phyloP scores from a whole-genome alignment of 2,329 filamentous ascomycete genomes.

The Botryotinia calthae region DNA sequence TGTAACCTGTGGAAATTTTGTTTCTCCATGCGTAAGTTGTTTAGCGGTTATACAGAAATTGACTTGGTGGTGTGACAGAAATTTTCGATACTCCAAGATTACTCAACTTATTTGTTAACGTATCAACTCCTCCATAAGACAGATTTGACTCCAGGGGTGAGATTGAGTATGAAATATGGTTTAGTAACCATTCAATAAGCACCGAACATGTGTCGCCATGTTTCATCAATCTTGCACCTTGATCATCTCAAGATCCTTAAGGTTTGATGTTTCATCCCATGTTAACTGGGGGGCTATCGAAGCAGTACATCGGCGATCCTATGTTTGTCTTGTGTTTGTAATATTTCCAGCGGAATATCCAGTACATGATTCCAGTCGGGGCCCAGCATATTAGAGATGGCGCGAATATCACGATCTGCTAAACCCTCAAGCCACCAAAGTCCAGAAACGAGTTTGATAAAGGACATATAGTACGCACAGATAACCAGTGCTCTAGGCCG shows the following conservation, averaged over 20 bases:
- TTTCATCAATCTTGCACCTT: neutral
- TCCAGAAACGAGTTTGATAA: slow-evolving; percentile 26
- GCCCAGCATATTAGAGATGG: slow-evolving; percentile 21
- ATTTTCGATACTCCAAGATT: neutral
- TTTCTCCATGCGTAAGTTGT: neutral
- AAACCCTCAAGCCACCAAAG: slow-evolving; percentile 31
- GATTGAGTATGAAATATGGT: neutral
- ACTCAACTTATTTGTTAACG: neutral
- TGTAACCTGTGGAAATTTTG: neutral
- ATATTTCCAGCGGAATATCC: slow-evolving; percentile 22
- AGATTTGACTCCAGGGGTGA: neutral
- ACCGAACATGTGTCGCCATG: neutral
- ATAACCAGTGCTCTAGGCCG: slow-evolving; percentile 28
- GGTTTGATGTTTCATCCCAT: neutral
- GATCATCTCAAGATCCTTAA: neutral
- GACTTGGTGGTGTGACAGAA: neutral
- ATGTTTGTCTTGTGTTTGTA: slow-evolving; percentile 14
- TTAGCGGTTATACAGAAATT: neutral
- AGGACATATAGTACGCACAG: slow-evolving; percentile 28
- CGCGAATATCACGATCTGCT: slow-evolving; percentile 25
- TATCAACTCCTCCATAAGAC: neutral
- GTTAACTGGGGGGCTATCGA: neutral
- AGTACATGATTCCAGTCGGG: slow-evolving; percentile 22
- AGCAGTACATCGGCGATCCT: slow-evolving; percentile 33
- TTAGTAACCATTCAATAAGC: neutral